Evolutionary conservation across 2,329 filamentous ascomycete genomes (phyloP).

Genomic region (Fusarium brevicatenulatum): DNA sequence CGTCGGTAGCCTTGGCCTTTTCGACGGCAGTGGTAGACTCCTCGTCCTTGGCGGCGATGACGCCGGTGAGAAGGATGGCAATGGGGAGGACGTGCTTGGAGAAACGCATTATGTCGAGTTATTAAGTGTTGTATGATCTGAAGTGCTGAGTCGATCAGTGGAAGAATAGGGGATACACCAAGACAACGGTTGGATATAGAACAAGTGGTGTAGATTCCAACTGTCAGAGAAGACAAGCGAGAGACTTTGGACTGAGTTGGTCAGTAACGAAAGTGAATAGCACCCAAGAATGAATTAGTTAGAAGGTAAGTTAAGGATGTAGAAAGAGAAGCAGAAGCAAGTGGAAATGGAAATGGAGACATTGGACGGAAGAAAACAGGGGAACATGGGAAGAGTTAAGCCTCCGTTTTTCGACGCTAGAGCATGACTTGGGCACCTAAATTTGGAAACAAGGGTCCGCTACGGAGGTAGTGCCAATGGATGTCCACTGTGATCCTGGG

Average conservation of each 20-base stretch:
- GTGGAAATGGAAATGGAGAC: neutral
- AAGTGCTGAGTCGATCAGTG: neutral
- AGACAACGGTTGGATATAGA: neutral
- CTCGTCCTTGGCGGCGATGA: conserved; percentile 29
- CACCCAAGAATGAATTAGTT: conserved; percentile 11
- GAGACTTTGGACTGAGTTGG: conserved; percentile 22
- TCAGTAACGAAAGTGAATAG: conserved; percentile 23
- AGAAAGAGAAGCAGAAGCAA: neutral
- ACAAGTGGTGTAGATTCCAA: neutral
- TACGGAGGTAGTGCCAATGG: conserved; percentile 3
- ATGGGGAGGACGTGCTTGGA: conserved; percentile 42
- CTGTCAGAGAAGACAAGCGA: conserved; percentile 19
- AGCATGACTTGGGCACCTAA: conserved; percentile 10
- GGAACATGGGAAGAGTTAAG: conserved; percentile 20
- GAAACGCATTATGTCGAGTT: conserved; percentile 39
- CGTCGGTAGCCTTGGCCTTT: conserved; percentile 26
- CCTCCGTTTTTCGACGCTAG: conserved; percentile 25
- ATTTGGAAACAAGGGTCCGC: conserved; percentile 27
- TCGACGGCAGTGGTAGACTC: conserved; percentile 27
- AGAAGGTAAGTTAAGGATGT: conserved; percentile 3
- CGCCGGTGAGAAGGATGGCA: conserved; percentile 38
- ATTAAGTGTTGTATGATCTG: neutral
- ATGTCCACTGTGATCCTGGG: conserved; percentile 12
- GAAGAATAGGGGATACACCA: conserved; percentile 21
- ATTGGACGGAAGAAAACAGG: conserved; percentile 22